A percentile compares a stretch with the other conserved stretches of the same genome.
phyloP scores from a whole-genome alignment of 345 rosid species.

The Populus simonii region DNA sequence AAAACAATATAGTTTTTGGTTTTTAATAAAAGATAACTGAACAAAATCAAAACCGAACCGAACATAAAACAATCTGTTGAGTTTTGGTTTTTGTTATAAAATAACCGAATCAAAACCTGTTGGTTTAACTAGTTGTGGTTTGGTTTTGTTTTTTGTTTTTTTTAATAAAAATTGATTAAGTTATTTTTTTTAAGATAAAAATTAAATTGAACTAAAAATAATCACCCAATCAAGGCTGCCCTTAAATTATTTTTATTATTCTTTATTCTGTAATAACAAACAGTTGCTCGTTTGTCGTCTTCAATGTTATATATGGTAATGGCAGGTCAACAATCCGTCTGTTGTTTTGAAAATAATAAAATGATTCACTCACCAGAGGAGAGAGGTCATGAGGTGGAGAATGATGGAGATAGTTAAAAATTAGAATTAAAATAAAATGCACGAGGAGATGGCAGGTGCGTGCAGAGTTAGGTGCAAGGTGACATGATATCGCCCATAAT shows the following conservation, averaged over 20 bases:
- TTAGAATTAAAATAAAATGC: neutral
- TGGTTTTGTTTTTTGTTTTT: too few relatives aligned
- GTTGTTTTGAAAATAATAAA: neutral
- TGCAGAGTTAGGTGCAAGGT: slow-evolving; percentile 2
- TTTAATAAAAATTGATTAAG: too few relatives aligned
- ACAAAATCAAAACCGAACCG: accelerated
- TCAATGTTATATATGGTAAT: neutral
- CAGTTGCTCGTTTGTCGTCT: neutral
- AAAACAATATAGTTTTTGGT: too few relatives aligned
- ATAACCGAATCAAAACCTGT: too few relatives aligned
- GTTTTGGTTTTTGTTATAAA: too few relatives aligned
- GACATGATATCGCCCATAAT: neutral
- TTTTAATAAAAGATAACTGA: too few relatives aligned
- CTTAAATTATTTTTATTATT: neutral
- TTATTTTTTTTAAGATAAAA: too few relatives aligned
- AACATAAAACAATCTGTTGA: too few relatives aligned
- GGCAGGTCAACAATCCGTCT: neutral
- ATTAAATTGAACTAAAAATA: too few relatives aligned
- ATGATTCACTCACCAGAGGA: neutral
- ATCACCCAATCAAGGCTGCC: neutral
- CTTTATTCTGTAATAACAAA: neutral
- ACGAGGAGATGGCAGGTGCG: neutral
- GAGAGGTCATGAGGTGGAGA: neutral
- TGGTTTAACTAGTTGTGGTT: too few relatives aligned
- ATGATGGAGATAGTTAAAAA: neutral